Evolutionary conservation across 1,284 basidiomycete genomes (phyloP), one percentile per base, ranked within the genome.

Genomic region (Fistulina hepatica): DNA sequence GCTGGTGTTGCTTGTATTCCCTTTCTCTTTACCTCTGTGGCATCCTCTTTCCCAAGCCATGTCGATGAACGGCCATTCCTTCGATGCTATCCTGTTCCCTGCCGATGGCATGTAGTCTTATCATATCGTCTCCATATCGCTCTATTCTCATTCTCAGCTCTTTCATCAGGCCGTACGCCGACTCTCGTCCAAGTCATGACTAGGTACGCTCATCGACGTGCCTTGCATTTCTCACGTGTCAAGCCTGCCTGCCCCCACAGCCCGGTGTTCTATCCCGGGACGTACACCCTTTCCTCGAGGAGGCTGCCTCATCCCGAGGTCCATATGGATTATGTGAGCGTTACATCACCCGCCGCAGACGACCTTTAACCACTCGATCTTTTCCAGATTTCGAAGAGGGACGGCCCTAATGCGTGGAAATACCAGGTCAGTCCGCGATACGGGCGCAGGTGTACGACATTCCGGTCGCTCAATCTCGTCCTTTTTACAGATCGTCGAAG

Each of bases 231-330:
- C 22, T 21, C 25, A 21, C 39, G 25, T n/a, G n/a, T 13, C 19
- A 8, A 31, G 28, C 28, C 19, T 19, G 19, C 28, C 15, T 31
- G 76, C 54, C 69, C 73, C 5, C 67, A 75, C 58, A 58, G 66
- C 39, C 51, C 61, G 35, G 60, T 64, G 9, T 61, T 63, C 39
- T 67, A 67, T 33, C 66, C 67, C 44, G 60, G 60, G 2, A 58
- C 59, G 8, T 64, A 68, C 37, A 57, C 61, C 22, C 49, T 55
- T 35, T 53, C 56, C 41, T 58, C 65, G 39, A 50, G 69, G 34
- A 71, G 76, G 34, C 70, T 81, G 64, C 82, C 82, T 1, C 82
- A 85, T 56, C 82, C 83, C 7, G 80, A 85, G 54, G 70, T 82
- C 24, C 73, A 79, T 52, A 86, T 86, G 81, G 81, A 86, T 55